Base-by-base conservation (phyloP, 2,329 filamentous ascomycete species). In the Aspergillus sp. region DNA sequence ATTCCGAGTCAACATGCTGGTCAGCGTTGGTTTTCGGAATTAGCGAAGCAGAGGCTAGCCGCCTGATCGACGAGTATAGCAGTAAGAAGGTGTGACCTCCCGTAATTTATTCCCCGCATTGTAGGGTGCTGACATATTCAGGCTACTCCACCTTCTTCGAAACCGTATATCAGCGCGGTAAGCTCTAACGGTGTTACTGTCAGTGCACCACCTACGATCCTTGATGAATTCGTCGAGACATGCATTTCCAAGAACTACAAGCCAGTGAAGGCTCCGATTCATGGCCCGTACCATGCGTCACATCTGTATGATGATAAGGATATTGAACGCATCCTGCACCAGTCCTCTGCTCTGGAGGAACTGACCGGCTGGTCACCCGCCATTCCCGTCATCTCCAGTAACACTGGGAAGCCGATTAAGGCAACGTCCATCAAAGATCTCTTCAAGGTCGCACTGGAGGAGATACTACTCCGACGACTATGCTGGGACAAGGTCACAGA, bases 161-260 rank as follows among this genome's bases (percentile, higher is more conserved):
- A 78, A 63, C 83, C 84, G 2, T 87, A 86, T 74, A 78, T 87
- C 70, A 86, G 84, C 68, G 84, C 84, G 15, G 80, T 86, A 61
- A 85, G 84, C 64, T 80, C 81, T 39, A 85, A 84, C 76, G 84
- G 84, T 39, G 74, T 87, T 58, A 87, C 85, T 15, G 80, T 87
- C 70, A 86, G 84, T 64, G 85, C 84, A 49, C 85, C 85, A 19
- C 85, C 85, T 7, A 76, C 78, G 12, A 82, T 81, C 4, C 80
- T 84, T 38, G 79, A 80, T 63, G 77, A 79, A 21, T 78, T 87
- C 55, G 82, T 86, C 66, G 74, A 85, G 57, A 77, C 73, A 19
- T 76, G 80, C 30, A 74, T 81, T 39, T 78, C 85, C 48, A 79
- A 79, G 55, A 78, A 80, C 48, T 79, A 79, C 63, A 82, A 84